Evolutionary conservation across 768 basidiomycete genomes (phyloP).

Genomic region (Suillus clintonianus): DNA sequence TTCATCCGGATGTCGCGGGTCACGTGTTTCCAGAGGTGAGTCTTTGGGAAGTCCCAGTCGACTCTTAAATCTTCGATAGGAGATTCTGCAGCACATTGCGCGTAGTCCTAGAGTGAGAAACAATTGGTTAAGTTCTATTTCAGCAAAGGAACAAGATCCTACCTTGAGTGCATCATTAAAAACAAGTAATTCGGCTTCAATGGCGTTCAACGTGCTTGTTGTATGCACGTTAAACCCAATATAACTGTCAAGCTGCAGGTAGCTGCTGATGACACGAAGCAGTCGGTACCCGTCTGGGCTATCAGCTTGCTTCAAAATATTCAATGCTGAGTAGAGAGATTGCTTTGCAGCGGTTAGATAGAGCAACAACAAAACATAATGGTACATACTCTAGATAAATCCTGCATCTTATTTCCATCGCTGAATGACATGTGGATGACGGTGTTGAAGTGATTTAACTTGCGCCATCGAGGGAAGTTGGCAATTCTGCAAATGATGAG

Average conservation of each 20-base stretch:
- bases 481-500: no score
- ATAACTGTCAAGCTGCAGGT: slow-evolving; percentile 31
- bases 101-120: not conserved
- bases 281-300: slow-evolving; percentile 23
- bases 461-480: no score
- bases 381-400: no score
- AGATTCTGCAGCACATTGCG: not conserved
- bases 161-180: slow-evolving; percentile 26
- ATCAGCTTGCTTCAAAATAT: no score
- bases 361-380: no score
- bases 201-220: slow-evolving; percentile 6
- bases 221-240: slow-evolving; percentile 21
- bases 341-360: no score
- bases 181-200: slow-evolving; percentile 13
- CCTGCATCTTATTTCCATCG: no score
- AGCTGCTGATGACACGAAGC: slow-evolving; percentile 29
- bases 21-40: slow-evolving; percentile 34
- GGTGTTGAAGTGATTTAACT: no score
- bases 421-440: no score
- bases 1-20: slow-evolving; percentile 34
- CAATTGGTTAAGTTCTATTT: not conserved
- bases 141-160: not conserved
- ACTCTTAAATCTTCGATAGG: slow-evolving; percentile 18
- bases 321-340: no score
- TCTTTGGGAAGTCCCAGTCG: slow-evolving; percentile 39